Percentiles rank a stretch among this genome's conserved stretches.
phyloP scores from a whole-genome alignment of 2,329 filamentous ascomycete genomes.

The Penicillium sp. region DNA sequence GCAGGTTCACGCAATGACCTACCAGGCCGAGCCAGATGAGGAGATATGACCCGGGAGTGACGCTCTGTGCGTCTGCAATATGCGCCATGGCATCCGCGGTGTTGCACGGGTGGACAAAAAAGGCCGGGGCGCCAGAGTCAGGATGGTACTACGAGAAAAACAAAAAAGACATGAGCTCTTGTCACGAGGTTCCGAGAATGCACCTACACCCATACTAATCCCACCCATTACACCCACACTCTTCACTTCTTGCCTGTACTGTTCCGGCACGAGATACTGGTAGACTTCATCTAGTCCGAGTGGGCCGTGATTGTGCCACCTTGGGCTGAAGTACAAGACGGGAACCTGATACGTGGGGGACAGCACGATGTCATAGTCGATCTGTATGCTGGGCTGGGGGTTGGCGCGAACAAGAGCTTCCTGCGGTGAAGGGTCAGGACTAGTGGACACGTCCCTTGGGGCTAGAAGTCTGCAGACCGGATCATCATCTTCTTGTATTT shows the following conservation, averaged over 20 bases:
- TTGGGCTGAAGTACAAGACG: conserved; percentile 72
- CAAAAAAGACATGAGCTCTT: conserved; percentile 36
- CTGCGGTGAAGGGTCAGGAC: conserved; percentile 24
- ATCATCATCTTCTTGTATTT: conserved; percentile 10
- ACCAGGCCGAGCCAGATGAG: conserved; percentile 87
- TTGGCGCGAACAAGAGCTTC: conserved; percentile 44
- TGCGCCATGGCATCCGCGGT: conserved; percentile 75
- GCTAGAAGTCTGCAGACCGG: conserved; percentile 10
- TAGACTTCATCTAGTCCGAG: conserved; percentile 68
- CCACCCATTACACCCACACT: conserved; percentile 65
- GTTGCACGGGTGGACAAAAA: conserved; percentile 91
- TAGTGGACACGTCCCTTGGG: conserved; percentile 9
- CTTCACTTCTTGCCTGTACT: conserved; percentile 62
- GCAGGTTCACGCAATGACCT: conserved; percentile 74
- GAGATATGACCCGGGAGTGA: conserved; percentile 66
- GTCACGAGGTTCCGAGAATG: conserved; percentile 24
- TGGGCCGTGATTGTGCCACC: conserved; percentile 56
- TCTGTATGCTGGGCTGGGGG: conserved; percentile 45
- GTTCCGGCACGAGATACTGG: conserved; percentile 65
- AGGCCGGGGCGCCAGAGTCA: conserved; percentile 70
- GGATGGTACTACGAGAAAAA: conserved; percentile 70
- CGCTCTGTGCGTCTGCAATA: conserved; percentile 50
- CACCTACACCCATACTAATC: conserved; percentile 73
- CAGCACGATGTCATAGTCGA: conserved; percentile 71
- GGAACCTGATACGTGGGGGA: conserved; percentile 74